Conservation (phyloP, 2,329 filamentous ascomycete genomes). For the Pseudocercospora macadamiae region DNA sequence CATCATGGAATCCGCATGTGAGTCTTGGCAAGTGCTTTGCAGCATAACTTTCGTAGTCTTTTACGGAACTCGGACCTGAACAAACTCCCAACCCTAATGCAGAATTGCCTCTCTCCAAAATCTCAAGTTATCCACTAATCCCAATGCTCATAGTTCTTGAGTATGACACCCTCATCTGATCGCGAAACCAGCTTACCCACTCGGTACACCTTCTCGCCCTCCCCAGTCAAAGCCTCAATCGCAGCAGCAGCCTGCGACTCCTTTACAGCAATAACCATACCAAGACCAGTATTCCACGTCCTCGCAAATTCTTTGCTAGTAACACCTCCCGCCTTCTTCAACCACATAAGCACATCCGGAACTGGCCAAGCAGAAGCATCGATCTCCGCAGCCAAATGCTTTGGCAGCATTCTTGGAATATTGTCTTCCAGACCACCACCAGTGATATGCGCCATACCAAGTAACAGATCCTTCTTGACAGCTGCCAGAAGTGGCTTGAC, state of each 20-base stretch:
- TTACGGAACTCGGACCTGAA: too few species aligned
- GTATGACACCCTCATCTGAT: constrained; percentile 60
- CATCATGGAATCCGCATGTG: too few species aligned
- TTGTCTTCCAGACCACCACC: constrained; percentile 93
- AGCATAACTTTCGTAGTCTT: too few species aligned
- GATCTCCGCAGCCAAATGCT: constrained; percentile 75
- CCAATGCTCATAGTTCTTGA: constrained; percentile 59
- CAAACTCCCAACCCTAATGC: not conserved
- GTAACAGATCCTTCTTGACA: constrained; percentile 65
- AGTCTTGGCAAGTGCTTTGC: not conserved
- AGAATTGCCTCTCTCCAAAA: not conserved
- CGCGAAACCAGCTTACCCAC: constrained; percentile 73
- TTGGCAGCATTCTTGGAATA: constrained; percentile 88
- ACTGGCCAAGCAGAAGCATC: constrained; percentile 76
- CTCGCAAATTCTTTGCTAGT: constrained; percentile 78
- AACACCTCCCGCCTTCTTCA: constrained; percentile 74
- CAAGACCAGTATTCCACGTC: constrained; percentile 92
- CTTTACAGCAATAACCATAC: constrained; percentile 87
- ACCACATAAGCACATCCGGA: constrained; percentile 82
- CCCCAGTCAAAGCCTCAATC: constrained; percentile 60
- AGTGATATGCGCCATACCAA: constrained; percentile 96
- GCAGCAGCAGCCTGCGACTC: constrained; percentile 65
- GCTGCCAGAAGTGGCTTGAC: constrained; percentile 71
- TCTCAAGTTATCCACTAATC: constrained; percentile 13
- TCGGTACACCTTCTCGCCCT: constrained; percentile 75